These are phyloP conservation scores for Protomyces lactucae-debilis DNA, from an alignment of 1,139 yeast species.

Conservation along the genomic window DNA sequence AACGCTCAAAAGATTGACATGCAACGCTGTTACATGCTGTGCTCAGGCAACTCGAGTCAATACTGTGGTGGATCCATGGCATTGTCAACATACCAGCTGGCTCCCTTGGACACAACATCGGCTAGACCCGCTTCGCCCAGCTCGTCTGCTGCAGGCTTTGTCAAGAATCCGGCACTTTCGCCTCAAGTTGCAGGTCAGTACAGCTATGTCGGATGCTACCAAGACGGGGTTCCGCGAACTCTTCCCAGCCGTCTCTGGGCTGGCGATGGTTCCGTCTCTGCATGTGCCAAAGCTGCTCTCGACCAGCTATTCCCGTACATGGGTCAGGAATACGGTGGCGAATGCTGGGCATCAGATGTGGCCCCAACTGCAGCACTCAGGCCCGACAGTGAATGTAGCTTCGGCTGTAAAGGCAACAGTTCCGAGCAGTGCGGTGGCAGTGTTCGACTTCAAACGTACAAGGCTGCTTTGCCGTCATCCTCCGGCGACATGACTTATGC, in stretches of 20 bases:
- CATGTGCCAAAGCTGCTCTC: constrained; percentile 2
- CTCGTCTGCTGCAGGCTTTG: not conserved
- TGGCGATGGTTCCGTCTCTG: not conserved
- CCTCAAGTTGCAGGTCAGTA: not conserved
- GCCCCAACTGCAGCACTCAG: not conserved
- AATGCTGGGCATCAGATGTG: constrained; percentile 21
- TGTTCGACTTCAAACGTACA: not conserved
- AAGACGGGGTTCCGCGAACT: not conserved
- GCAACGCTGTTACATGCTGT: constrained; percentile 12
- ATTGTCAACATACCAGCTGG: constrained; percentile 1
- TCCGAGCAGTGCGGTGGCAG: constrained; percentile 17
- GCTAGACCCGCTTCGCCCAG: not conserved
- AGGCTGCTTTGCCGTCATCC: not conserved
- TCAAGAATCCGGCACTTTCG: not conserved
- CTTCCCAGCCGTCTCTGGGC: not conserved
- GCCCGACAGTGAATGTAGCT: not conserved
- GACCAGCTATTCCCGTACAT: constrained; percentile 6
- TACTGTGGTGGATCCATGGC: constrained; percentile 14
- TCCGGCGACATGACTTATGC: constrained; percentile 6
- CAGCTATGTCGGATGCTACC: constrained; percentile 12
- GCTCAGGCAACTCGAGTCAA: constrained; percentile 19
- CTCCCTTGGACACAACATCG: not conserved
- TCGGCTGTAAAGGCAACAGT: constrained; percentile 19
- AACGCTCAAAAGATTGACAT: not conserved
- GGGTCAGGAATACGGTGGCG: constrained; percentile 22